These are phyloP conservation scores for Populus trichocarpa DNA, from an alignment of 441 rosid genomes.

Conservation along the genomic window DNA sequence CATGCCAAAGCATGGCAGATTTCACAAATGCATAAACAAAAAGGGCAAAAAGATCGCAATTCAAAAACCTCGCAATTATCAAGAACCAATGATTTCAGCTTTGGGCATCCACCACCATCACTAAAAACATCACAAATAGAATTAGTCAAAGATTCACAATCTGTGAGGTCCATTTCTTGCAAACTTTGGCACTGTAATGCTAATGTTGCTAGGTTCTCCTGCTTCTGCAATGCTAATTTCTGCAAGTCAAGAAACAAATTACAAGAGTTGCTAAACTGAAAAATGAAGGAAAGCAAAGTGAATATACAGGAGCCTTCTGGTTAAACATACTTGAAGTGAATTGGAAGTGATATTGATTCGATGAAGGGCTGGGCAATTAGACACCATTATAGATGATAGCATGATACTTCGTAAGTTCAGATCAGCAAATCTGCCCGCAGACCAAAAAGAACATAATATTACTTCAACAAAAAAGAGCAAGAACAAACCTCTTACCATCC, in stretches of 20 bases:
- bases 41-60: background rate
- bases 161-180: slow-evolving; percentile 96
- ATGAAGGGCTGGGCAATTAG: slow-evolving; percentile 83
- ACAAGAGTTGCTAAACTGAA: slow-evolving; percentile 10
- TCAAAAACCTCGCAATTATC: slow-evolving; percentile 93
- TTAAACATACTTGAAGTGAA: slow-evolving; percentile 66
- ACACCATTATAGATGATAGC: slow-evolving; percentile 82
- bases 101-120: slow-evolving; percentile 92
- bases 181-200: slow-evolving; percentile 70
- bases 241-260: slow-evolving; percentile 38
- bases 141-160: slow-evolving; percentile 90
- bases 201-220: slow-evolving; percentile 78
- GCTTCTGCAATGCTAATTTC: slow-evolving; percentile 91
- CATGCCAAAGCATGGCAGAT: background rate
- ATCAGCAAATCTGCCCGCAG: slow-evolving; percentile 72
- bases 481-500: background rate
- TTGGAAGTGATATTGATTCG: slow-evolving; percentile 80
- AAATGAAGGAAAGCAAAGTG: slow-evolving; percentile 6
- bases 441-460: background rate
- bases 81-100: slow-evolving; percentile 82
- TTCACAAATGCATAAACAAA: slow-evolving; percentile 3
- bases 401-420: slow-evolving; percentile 61
- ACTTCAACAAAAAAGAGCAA: background rate
- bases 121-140: slow-evolving; percentile 78
- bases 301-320: background rate